phyloP scores from a whole-genome alignment of 805 yeast species.

The Groenewaldozyma tartarivorans region DNA sequence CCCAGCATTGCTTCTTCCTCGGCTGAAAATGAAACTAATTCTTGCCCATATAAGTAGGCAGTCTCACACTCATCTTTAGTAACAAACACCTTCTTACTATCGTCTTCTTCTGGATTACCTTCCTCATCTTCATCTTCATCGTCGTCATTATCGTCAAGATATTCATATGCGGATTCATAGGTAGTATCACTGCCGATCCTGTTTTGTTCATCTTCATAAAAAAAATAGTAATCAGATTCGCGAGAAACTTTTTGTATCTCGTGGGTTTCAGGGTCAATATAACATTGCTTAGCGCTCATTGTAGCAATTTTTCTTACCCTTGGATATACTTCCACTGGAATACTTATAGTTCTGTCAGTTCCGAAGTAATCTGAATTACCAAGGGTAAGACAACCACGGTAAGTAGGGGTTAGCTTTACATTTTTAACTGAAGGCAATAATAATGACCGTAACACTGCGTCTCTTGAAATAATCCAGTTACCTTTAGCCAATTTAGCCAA shows the following conservation, averaged over 20 bases:
- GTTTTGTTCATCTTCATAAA: not conserved
- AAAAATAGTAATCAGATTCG: not conserved
- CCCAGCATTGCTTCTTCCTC: conserved; percentile 31
- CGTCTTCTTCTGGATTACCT: conserved; percentile 15
- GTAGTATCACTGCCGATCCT: no score
- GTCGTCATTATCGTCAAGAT: conserved; percentile 4
- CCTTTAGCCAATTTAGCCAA: not conserved
- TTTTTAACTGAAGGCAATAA: conserved; percentile 24
- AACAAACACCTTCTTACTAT: conserved; percentile 21
- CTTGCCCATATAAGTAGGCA: conserved; percentile 61
- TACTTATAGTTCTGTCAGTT: conserved; percentile 19
- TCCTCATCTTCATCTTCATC: conserved; percentile 15
- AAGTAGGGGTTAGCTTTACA: conserved; percentile 38
- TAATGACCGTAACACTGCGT: not conserved
- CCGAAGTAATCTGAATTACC: conserved; percentile 31
- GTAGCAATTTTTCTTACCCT: conserved; percentile 11
- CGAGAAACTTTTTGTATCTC: not conserved
- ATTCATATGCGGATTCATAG: no score
- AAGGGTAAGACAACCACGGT: conserved; percentile 38
- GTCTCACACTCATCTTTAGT: conserved; percentile 36
- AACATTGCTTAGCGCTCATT: not conserved
- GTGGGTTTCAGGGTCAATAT: not conserved
- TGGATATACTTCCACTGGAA: conserved; percentile 15
- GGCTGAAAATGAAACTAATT: conserved; percentile 44
- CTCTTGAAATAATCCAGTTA: not conserved